Evolutionary conservation across 495 filamentous ascomycete species (phyloP).

Genomic region (Xylaria intraflava): DNA sequence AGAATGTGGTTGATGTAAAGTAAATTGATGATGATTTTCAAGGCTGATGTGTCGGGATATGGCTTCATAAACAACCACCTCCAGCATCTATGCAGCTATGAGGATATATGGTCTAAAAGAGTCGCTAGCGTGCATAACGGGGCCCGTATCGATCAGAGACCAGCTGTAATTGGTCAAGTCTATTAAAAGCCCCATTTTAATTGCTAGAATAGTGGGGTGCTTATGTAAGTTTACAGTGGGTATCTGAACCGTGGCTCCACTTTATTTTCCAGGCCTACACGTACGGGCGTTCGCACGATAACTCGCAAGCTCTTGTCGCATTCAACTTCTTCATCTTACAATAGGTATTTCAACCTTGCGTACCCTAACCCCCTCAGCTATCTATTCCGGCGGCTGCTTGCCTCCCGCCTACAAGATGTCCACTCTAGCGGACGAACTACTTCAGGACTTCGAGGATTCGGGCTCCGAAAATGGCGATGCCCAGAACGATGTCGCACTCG

Average conservation of each 20-base stretch:
- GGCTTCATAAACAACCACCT: not conserved
- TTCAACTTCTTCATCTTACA: not conserved
- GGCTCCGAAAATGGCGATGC: constrained; percentile 54
- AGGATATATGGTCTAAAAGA: not conserved
- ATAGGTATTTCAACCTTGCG: not conserved
- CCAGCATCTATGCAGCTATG: not conserved
- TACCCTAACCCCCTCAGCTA: not conserved
- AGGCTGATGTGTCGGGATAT: not conserved
- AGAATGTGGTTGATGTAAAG: not conserved
- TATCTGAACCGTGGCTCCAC: constrained; percentile 2
- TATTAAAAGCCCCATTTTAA: too few relatives aligned
- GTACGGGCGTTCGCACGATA: not conserved
- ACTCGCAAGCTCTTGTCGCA: not conserved
- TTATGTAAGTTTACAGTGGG: too few relatives aligned
- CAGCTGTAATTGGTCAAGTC: too few relatives aligned
- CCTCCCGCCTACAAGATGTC: constrained; percentile 48
- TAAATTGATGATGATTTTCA: not conserved
- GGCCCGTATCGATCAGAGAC: too few relatives aligned
- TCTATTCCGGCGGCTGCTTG: not conserved
- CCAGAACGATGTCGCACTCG: constrained; percentile 41
- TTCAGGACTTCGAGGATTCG: constrained; percentile 84
- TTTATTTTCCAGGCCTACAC: constrained; percentile 2
- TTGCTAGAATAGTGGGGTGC: too few relatives aligned
- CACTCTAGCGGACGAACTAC: constrained; percentile 72
- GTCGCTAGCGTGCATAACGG: too few relatives aligned